phyloP scores from a whole-genome alignment of 1,284 basidiomycete genomes.

The Ceratobasidium sp. region DNA sequence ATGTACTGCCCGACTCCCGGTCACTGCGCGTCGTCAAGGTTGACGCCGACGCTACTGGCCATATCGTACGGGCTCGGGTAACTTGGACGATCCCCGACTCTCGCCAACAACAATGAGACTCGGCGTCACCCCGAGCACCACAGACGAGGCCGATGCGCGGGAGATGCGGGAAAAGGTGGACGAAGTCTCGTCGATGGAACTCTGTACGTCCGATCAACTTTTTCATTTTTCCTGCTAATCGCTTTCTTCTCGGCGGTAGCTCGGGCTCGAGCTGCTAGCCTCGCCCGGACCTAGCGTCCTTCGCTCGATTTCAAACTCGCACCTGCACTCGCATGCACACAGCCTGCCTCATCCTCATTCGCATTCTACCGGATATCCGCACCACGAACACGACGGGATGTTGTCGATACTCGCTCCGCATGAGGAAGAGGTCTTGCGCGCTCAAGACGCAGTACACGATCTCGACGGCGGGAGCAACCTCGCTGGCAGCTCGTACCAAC shows the following conservation, averaged over 20 bases:
- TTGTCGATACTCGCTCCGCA: conserved; percentile 49
- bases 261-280: conserved; percentile 75
- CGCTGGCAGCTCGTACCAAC: not conserved
- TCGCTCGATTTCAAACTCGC: conserved; percentile 10
- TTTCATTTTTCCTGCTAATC: conserved; percentile 23
- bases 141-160: conserved; percentile 74
- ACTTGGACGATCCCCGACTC: conserved; percentile 59
- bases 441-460: conserved; percentile 46
- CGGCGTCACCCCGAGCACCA: conserved; percentile 65
- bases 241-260: conserved; percentile 31
- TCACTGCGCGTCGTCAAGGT: conserved; percentile 43
- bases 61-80: conserved; percentile 21
- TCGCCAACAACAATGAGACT: conserved; percentile 72
- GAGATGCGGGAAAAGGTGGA: conserved; percentile 87
- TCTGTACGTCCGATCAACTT: conserved; percentile 61
- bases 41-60: conserved; percentile 44
- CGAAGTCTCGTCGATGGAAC: conserved; percentile 85
- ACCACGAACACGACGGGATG: conserved; percentile 38
- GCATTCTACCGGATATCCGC: conserved; percentile 21
- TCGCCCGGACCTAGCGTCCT: conserved; percentile 56
- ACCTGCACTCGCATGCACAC: conserved; percentile 4
- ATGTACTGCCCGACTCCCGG: conserved; percentile 19
- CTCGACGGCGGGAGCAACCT: conserved; percentile 47
- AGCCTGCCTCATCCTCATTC: conserved; percentile 27
- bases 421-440: conserved; percentile 49